phyloP scores from a whole-genome alignment of 768 basidiomycete species.

The Suillus ampliporus region DNA sequence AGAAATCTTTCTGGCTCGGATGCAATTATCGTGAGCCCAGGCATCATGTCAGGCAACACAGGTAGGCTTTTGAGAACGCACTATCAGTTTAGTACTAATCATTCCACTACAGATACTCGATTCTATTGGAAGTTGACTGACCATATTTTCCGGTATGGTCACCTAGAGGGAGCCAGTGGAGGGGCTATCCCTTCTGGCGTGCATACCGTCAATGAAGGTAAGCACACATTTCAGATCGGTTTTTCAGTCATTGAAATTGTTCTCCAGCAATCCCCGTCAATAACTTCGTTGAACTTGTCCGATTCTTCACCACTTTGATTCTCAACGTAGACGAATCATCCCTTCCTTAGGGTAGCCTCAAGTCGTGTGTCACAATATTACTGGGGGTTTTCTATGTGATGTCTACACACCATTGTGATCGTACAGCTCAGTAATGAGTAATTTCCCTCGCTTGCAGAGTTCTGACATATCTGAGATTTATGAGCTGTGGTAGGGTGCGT shows the following conservation, averaged over 20 bases:
- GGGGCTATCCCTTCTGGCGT: constrained; percentile 45
- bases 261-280: constrained; percentile 53
- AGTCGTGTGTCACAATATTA: neutral
- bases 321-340: constrained; percentile 68
- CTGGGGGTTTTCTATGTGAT: no score
- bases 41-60: constrained; percentile 65
- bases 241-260: neutral
- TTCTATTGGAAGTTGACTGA: constrained; percentile 48
- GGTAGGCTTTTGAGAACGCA: constrained; percentile 23
- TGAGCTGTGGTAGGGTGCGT: no score
- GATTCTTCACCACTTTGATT: constrained; percentile 68
- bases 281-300: constrained; percentile 64
- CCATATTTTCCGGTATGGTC: constrained; percentile 77
- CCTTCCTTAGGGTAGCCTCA: constrained; percentile 8
- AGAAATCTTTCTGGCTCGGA: constrained; percentile 41
- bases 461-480: no score
- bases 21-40: constrained; percentile 49
- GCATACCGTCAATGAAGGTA: constrained; percentile 80
- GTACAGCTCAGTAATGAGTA: no score
- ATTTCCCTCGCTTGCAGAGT: no score
- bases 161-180: constrained; percentile 38
- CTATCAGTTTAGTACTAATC: neutral
- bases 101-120: constrained; percentile 45
- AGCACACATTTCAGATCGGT: constrained; percentile 26
- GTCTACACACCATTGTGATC: no score